Percentiles rank a stretch among this genome's conserved stretches.
phyloP scores from a whole-genome alignment of 2,329 filamentous ascomycete genomes.

The Ophiostoma populinum region DNA sequence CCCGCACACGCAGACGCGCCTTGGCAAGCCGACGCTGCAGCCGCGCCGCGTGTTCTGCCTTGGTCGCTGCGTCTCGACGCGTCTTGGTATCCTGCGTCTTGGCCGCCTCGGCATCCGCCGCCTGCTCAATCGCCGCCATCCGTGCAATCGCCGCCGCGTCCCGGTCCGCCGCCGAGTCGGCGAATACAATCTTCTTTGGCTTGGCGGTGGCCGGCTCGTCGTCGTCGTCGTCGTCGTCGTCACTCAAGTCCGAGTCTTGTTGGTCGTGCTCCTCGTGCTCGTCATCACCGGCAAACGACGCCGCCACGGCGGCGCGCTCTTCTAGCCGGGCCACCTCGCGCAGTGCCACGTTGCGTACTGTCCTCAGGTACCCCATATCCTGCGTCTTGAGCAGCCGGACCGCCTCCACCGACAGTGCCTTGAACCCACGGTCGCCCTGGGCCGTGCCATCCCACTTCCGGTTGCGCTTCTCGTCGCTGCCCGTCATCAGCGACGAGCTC shows the following conservation, averaged over 20 bases:
- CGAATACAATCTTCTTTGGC: conserved; percentile 34
- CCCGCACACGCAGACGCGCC: conserved; percentile 35
- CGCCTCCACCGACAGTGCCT: conserved; percentile 35
- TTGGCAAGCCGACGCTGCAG: conserved; percentile 30
- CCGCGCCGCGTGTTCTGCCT: conserved; percentile 25
- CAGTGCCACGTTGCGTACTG: conserved; percentile 38
- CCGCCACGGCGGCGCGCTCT: conserved; percentile 32
- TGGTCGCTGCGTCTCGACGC: conserved; percentile 15
- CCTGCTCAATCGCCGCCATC: conserved; percentile 14
- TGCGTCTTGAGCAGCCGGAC: conserved; percentile 52
- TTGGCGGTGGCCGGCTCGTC: conserved; percentile 10
- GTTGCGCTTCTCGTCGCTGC: conserved; percentile 18
- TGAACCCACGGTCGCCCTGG: conserved; percentile 39
- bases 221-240: conserved; percentile 15
- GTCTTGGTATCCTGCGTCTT: conserved; percentile 1
- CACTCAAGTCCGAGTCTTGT: no score
- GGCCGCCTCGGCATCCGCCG: conserved; percentile 19
- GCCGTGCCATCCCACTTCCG: conserved; percentile 38
- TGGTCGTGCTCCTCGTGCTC: conserved; percentile 16
- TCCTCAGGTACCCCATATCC: conserved; percentile 47
- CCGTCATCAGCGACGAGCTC: conserved; percentile 25
- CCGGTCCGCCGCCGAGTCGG: conserved; percentile 23
- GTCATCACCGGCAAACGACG: conserved; percentile 16
- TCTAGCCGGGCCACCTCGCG: conserved; percentile 41
- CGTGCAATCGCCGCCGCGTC: conserved; percentile 19